Conservation (phyloP, 2,329 filamentous ascomycete genomes). For the Diplodia seriata region DNA sequence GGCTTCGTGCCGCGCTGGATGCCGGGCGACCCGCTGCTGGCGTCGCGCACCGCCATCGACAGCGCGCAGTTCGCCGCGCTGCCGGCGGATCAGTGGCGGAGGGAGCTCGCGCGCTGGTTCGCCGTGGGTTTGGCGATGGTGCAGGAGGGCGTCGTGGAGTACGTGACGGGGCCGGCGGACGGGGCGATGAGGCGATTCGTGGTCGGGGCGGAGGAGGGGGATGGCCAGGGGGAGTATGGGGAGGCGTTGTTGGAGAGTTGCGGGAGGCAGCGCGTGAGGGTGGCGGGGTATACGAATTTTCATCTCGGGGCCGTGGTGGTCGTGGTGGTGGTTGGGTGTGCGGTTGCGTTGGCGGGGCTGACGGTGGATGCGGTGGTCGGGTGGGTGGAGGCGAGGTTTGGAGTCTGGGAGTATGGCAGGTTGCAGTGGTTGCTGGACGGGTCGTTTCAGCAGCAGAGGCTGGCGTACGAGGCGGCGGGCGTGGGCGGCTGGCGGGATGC, state of each 20-base stretch:
- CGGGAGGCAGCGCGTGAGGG: not conserved
- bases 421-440: conserved; percentile 12
- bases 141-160: conserved; percentile 73
- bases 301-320: not conserved
- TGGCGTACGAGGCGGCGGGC: conserved; percentile 1
- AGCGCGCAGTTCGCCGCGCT: conserved; percentile 1
- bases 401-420: not conserved
- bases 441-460: conserved; percentile 5
- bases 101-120: conserved; percentile 89
- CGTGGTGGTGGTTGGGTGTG: not conserved
- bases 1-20: conserved; percentile 9
- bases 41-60: not conserved
- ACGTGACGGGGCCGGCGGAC: conserved; percentile 55
- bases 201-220: too few species aligned
- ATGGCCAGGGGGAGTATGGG: not conserved
- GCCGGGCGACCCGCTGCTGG: conserved; percentile 9
- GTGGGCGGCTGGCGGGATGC: not conserved
- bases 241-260: not conserved
- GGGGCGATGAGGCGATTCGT: not conserved
- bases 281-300: not conserved
- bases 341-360: not conserved
- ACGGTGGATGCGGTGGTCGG: not conserved
- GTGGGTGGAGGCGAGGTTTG: not conserved
- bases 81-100: not conserved
- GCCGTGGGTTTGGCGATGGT: conserved; percentile 79